Conservation (phyloP, 768 basidiomycete species). For the Suillus subalutaceus region DNA sequence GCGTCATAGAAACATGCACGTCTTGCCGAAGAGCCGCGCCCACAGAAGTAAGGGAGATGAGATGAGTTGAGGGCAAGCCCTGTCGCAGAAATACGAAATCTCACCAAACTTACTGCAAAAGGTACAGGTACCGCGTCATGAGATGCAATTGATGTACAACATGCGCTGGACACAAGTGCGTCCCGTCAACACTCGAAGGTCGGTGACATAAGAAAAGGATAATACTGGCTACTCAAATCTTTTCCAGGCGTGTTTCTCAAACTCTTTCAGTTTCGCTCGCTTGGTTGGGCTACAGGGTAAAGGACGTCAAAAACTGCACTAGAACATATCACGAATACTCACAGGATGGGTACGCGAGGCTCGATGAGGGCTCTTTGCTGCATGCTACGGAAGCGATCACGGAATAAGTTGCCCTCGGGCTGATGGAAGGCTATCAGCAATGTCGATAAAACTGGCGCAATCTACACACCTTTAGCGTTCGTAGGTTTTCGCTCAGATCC, state of each 20-base stretch:
- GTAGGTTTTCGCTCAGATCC: constrained; percentile 82
- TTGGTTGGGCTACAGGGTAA: constrained; percentile 25
- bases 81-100: neutral
- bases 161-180: neutral
- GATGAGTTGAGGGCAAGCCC: neutral
- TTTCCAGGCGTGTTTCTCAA: constrained; percentile 83
- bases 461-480: constrained; percentile 74
- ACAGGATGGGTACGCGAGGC: constrained; percentile 82
- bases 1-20: neutral
- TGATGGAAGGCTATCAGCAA: constrained; percentile 31
- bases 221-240: constrained; percentile 51
- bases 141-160: neutral
- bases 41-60: neutral
- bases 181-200: neutral
- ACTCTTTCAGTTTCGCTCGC: constrained; percentile 55
- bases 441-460: neutral
- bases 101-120: neutral
- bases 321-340: constrained; percentile 30
- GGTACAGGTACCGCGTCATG: neutral
- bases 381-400: constrained; percentile 84
- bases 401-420: constrained; percentile 94
- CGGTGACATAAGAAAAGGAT: neutral
- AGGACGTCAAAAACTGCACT: neutral
- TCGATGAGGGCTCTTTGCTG: constrained; percentile 89
- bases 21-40: neutral